Base-by-base conservation (phyloP, 1,284 basidiomycete species). In the Pholiota adiposa region DNA sequence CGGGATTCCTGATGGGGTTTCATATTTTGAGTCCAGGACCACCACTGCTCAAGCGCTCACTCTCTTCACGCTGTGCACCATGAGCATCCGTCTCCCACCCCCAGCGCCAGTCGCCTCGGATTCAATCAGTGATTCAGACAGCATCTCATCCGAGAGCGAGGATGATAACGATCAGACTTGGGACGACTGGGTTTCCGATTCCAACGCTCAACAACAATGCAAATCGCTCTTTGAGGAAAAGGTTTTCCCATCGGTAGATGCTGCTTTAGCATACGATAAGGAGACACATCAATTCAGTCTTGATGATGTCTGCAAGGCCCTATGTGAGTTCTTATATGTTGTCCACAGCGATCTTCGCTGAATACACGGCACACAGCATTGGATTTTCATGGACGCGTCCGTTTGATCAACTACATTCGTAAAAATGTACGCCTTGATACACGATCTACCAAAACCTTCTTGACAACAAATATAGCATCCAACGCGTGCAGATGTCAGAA, bases 381-480 rank as follows among this genome's bases (percentile, higher is more conserved):
- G 29, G 84, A 85, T 71, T 86, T 89, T 62, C 88, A 94, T 73
- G 85, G 86, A 34, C 73, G 75, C 18, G 90, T 95, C 66, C 85
- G 92, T 49, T 75, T 97, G 54, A 87, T 97, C 72, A 97, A 97
- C 74, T 92, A 85, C 72, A 94, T 97, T 66, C 81, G 95, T 57
- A 90, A 87, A 75, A 77, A 74, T 65, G 82, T 79, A 62, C 43
- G 73, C 63, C 27, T 34, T 61, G 54, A 38, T n/a, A 44, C 59
- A 25, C 50, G 46, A 21, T 23, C 54, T 49, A 48, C 44, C 41
- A 44, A 29, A 23, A 55, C 46, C 8, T 41, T 50, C 11, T 44
- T 52, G 59, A 33, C 56, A 56, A 58, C 49, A 31, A 50, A 58
- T 25, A 50, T 65, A 92, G 89, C 86, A 84, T 74, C 78, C 79